Conservation (phyloP, 2,329 filamentous ascomycete species). For the Polytolypa hystricis region DNA sequence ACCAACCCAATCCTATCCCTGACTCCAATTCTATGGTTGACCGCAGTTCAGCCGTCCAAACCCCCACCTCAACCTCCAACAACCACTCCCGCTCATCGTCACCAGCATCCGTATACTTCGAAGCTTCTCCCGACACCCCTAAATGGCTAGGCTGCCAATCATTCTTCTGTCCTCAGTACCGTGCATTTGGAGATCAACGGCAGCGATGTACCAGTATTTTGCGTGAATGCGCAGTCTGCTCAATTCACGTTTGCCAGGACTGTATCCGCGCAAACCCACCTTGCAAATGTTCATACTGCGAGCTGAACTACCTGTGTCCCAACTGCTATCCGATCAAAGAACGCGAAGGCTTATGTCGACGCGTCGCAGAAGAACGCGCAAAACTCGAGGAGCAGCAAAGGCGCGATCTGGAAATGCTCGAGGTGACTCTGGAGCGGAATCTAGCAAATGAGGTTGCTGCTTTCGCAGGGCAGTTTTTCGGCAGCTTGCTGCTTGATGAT, state of each 20-base stretch:
- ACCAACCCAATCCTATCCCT: neutral
- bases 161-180: conserved; percentile 36
- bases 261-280: conserved; percentile 31
- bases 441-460: conserved; percentile 33
- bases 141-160: conserved; percentile 39
- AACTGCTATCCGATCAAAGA: conserved; percentile 32
- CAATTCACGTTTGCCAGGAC: conserved; percentile 36
- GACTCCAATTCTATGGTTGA: conserved; percentile 1
- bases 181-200: conserved; percentile 34
- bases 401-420: conserved; percentile 29
- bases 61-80: conserved; percentile 30
- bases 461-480: conserved; percentile 32
- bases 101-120: conserved; percentile 27
- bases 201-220: conserved; percentile 34
- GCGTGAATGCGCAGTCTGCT: conserved; percentile 35
- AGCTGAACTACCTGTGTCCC: conserved; percentile 33
- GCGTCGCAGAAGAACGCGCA: conserved; percentile 27
- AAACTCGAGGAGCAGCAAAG: conserved; percentile 30
- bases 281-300: conserved; percentile 35
- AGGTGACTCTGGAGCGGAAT: conserved; percentile 29
- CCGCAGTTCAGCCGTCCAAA: conserved; percentile 25
- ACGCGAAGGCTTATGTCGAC: conserved; percentile 29
- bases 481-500: conserved; percentile 11
- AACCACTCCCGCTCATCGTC: conserved; percentile 29
- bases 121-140: conserved; percentile 25